These are phyloP conservation scores for Candida tunisiensis DNA, from an alignment of 1,139 yeast species.

Conservation along the genomic window DNA sequence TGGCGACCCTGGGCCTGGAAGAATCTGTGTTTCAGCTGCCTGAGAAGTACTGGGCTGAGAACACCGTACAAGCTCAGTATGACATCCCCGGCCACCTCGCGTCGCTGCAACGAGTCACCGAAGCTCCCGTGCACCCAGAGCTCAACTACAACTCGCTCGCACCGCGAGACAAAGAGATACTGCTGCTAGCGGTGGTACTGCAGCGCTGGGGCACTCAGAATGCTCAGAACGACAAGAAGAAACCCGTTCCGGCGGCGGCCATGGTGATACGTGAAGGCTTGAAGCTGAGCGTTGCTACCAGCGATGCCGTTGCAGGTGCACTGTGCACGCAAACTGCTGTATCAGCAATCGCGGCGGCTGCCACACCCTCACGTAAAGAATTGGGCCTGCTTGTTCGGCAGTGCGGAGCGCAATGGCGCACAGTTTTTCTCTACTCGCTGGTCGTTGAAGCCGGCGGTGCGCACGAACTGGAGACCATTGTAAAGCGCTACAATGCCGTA, in stretches of 20 bases:
- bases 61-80: too few relatives aligned
- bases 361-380: slow-evolving; percentile 14
- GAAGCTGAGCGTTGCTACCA: slow-evolving; percentile 45
- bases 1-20: slow-evolving; percentile 37
- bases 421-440: slow-evolving; percentile 20
- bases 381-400: slow-evolving; percentile 43
- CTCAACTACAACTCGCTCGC: slow-evolving; percentile 8
- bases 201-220: slow-evolving; percentile 27
- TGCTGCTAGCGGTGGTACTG: slow-evolving; percentile 29
- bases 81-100: neutral
- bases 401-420: slow-evolving; percentile 34
- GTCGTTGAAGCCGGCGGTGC: slow-evolving; percentile 3
- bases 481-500: slow-evolving; percentile 4
- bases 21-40: slow-evolving; percentile 51
- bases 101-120: neutral
- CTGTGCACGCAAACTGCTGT: neutral
- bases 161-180: slow-evolving; percentile 23
- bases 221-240: slow-evolving; percentile 24
- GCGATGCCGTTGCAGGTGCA: neutral
- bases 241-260: slow-evolving; percentile 20
- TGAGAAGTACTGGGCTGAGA: too few relatives aligned
- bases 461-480: slow-evolving; percentile 1
- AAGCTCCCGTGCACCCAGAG: neutral
- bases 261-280: slow-evolving; percentile 51
- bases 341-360: neutral